Percentiles rank a stretch among this genome's conserved stretches.
phyloP scores from a whole-genome alignment of 2,329 filamentous ascomycete species.

The Xylariaceae sp. region DNA sequence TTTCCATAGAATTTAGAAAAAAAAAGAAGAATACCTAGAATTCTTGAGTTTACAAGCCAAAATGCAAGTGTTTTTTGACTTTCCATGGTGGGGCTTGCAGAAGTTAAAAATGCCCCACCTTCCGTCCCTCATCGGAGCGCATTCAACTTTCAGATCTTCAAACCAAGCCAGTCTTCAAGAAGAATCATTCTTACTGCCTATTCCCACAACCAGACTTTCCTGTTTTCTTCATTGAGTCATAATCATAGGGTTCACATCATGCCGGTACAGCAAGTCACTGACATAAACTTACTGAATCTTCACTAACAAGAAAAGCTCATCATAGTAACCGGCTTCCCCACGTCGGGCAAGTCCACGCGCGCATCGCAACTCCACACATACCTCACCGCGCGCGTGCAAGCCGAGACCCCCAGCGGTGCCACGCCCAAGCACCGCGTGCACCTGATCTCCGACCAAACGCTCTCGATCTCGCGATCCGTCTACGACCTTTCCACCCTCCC shows the following conservation, averaged over 20 bases:
- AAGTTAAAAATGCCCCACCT: too few species aligned
- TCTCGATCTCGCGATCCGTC: constrained; percentile 63
- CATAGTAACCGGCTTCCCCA: constrained; percentile 61
- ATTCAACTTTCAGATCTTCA: too few species aligned
- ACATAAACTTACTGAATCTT: constrained; percentile 11
- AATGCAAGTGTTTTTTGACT: too few species aligned
- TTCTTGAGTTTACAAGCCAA: too few species aligned
- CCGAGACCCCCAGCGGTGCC: constrained; percentile 28
- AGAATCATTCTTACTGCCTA: too few species aligned
- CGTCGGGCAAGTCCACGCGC: constrained; percentile 63
- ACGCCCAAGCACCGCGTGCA: constrained; percentile 57
- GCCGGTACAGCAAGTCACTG: constrained; percentile 14
- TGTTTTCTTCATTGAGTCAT: too few species aligned
- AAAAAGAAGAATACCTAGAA: too few species aligned
- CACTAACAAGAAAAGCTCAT: constrained; percentile 47
- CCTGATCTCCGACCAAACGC: constrained; percentile 66
- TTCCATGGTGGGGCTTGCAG: too few species aligned
- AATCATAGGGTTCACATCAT: not conserved
- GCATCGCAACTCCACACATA: constrained; percentile 61
- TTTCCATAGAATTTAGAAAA: too few species aligned
- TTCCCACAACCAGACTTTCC: too few species aligned
- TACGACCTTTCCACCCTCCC: constrained; percentile 61
- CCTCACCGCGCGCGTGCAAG: constrained; percentile 53
- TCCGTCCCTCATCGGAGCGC: too few species aligned
- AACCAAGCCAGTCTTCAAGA: too few species aligned